Base-by-base conservation (phyloP, 257 asterid genomes). In the Solanum peruvianum region DNA sequence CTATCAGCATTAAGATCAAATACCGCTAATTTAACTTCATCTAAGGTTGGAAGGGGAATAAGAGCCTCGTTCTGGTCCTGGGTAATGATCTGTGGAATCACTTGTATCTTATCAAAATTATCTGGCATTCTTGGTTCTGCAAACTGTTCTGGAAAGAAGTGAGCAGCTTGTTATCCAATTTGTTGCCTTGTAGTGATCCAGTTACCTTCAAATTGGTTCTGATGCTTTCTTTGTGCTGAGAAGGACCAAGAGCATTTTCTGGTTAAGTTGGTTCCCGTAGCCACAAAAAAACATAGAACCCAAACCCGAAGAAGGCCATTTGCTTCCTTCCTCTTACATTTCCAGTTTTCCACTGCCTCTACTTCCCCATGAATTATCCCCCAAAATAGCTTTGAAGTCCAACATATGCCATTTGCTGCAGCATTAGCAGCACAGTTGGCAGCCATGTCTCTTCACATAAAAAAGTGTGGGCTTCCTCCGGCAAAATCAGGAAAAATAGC, bases 401-500 rank as follows among this genome's bases (percentile, higher is more conserved):
- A 49, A 47, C 29, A 47, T 29, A 80, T 80, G 85, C 67, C 41
- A 47, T 29, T 49, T 80, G 85, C 85, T 80, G 85, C 69, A 80
- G 44, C 67, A 80, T 77, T 77, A 77, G 62, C 84, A 77, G 84
- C 84, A 77, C 83, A 62, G 29, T 76, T 41, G 83, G 33, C n/a
- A 12, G 60, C 56, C 15, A 25, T 27, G 27, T 78, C 62, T 47
- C 66, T 45, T 78, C 84, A 45, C 84, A 9, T 47, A 47, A 45
- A 45, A 45, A 27, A 80, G 66, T 80, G 42, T 80, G 84, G 67
- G 83, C 83, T 69, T 42, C 87, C 41, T 85, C 70, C 4, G 69
- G 83, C 39, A 45, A 84, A 49, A 41, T 86, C 13, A 71, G 49
- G 41, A 86, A 86, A 77, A 72, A 58, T 49, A 45, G 91, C 90